A percentile compares a stretch with the other conserved stretches of the same genome.
These are phyloP conservation scores for Penicillium tannophilum DNA, from an alignment of 495 filamentous ascomycete species.

Conservation along the genomic window DNA sequence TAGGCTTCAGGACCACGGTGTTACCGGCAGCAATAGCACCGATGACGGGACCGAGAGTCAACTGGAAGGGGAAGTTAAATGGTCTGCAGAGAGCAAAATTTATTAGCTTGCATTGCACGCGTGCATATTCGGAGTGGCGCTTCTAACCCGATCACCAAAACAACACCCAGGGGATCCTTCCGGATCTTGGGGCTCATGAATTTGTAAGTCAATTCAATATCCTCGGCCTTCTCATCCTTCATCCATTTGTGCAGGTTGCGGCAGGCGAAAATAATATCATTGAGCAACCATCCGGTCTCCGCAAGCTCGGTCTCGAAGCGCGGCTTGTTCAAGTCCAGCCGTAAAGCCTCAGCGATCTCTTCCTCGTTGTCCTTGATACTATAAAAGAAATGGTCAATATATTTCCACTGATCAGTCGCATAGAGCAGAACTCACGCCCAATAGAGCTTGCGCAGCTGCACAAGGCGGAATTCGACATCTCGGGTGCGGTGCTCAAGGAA, in stretches of 20 bases:
- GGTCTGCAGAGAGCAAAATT: slow-evolving; percentile 46
- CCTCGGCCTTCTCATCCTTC: slow-evolving; percentile 74
- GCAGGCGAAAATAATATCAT: slow-evolving; percentile 75
- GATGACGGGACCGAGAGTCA: slow-evolving; percentile 75
- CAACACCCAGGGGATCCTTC: slow-evolving; percentile 85
- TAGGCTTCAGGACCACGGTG: slow-evolving; percentile 87
- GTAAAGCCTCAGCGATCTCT: slow-evolving; percentile 67
- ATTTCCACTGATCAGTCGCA: not conserved
- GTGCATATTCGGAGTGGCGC: not conserved
- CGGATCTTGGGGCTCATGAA: slow-evolving; percentile 72
- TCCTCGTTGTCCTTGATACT: slow-evolving; percentile 74
- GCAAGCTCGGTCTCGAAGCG: slow-evolving; percentile 67
- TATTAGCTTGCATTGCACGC: slow-evolving; percentile 12
- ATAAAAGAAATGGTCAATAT: slow-evolving; percentile 9
- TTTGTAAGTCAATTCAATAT: slow-evolving; percentile 67
- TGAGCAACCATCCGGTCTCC: slow-evolving; percentile 72
- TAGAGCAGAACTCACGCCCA: slow-evolving; percentile 63
- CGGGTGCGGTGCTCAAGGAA: slow-evolving; percentile 82
- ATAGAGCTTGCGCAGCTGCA: slow-evolving; percentile 89
- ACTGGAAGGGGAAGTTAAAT: slow-evolving; percentile 89
- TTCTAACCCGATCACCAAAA: slow-evolving; percentile 80
- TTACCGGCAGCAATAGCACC: slow-evolving; percentile 93
- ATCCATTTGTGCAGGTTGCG: slow-evolving; percentile 78
- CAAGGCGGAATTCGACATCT: slow-evolving; percentile 74
- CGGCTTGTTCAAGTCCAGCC: slow-evolving; percentile 73